Conservation (phyloP, 768 basidiomycete species). For the Suillus subluteus region DNA sequence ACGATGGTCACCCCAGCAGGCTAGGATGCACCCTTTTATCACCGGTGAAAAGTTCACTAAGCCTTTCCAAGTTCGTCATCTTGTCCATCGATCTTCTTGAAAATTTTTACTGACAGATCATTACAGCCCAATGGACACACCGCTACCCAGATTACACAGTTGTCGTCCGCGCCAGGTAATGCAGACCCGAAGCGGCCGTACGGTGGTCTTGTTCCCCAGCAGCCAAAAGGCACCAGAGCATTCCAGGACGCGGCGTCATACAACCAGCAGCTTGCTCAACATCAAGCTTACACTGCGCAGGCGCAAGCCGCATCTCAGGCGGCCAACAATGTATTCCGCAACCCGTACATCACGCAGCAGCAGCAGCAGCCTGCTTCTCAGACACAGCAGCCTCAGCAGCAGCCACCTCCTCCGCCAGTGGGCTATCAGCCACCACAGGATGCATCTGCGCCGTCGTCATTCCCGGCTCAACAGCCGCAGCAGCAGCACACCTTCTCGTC, state of each 20-base stretch:
- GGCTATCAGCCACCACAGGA: slow-evolving; percentile 20
- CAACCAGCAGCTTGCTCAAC: slow-evolving; percentile 92
- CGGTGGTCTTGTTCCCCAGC: slow-evolving; percentile 90
- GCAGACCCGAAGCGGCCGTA: slow-evolving; percentile 86
- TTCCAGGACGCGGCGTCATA: slow-evolving; percentile 93
- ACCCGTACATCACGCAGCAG: slow-evolving; percentile 73
- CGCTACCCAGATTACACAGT: slow-evolving; percentile 27
- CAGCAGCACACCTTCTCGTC: slow-evolving; percentile 31
- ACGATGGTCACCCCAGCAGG: slow-evolving; percentile 97
- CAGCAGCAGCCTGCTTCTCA: slow-evolving; percentile 37
- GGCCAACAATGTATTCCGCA: slow-evolving; percentile 68
- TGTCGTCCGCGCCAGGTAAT: slow-evolving; percentile 34
- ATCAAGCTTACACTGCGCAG: slow-evolving; percentile 91
- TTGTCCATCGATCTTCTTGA: slow-evolving; percentile 6
- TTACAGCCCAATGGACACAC: slow-evolving; percentile 57
- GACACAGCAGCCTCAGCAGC: slow-evolving; percentile 38
- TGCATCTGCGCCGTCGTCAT: slow-evolving; percentile 1
- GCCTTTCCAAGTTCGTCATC: slow-evolving; percentile 70
- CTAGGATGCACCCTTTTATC: slow-evolving; percentile 94
- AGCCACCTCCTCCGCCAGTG: slow-evolving; percentile 29
- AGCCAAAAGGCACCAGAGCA: slow-evolving; percentile 81
- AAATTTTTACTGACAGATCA: slow-evolving; percentile 1
- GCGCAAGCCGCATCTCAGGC: slow-evolving; percentile 77
- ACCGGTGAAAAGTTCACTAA: slow-evolving; percentile 95
- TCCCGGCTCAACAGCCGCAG: slow-evolving; percentile 19